A percentile compares a stretch with the other conserved stretches of the same genome.
Evolutionary conservation across 441 rosid species (phyloP).

Genomic region (Erodium trifolium): DNA sequence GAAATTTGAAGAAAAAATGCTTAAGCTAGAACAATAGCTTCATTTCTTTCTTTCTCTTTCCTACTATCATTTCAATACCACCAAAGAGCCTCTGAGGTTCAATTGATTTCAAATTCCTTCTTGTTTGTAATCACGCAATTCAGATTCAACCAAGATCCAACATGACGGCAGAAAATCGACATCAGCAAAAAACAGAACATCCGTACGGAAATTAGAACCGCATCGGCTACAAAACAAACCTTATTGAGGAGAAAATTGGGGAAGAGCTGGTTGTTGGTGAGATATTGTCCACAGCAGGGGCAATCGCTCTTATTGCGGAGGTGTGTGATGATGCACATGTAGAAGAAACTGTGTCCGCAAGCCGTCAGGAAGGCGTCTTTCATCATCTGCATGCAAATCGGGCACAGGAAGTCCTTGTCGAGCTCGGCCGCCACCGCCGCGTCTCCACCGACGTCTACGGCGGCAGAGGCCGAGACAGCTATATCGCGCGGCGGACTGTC

Average conservation of each 20-base stretch:
- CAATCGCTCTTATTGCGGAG: slow-evolving; percentile 89
- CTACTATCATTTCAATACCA: too few relatives aligned
- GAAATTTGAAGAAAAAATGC: too few relatives aligned
- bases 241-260: slow-evolving; percentile 86
- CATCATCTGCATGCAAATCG: slow-evolving; percentile 95
- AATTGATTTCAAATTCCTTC: background rate
- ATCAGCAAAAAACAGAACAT: too few relatives aligned
- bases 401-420: slow-evolving; percentile 80
- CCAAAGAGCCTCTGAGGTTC: background rate
- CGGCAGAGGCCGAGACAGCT: slow-evolving; percentile 23
- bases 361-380: slow-evolving; percentile 89
- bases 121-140: background rate
- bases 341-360: slow-evolving; percentile 95
- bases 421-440: slow-evolving; percentile 29
- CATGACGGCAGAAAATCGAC: too few relatives aligned
- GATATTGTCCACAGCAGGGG: slow-evolving; percentile 83
- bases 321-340: slow-evolving; percentile 91
- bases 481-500: slow-evolving; percentile 20
- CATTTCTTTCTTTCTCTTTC: too few relatives aligned
- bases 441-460: slow-evolving; percentile 14
- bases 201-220: background rate
- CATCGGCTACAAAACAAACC: slow-evolving; percentile 35
- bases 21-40: too few relatives aligned
- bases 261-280: slow-evolving; percentile 69
- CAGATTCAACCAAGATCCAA: background rate